Base-by-base conservation (phyloP, 2,329 filamentous ascomycete genomes). In the Diaporthe helianthi region DNA sequence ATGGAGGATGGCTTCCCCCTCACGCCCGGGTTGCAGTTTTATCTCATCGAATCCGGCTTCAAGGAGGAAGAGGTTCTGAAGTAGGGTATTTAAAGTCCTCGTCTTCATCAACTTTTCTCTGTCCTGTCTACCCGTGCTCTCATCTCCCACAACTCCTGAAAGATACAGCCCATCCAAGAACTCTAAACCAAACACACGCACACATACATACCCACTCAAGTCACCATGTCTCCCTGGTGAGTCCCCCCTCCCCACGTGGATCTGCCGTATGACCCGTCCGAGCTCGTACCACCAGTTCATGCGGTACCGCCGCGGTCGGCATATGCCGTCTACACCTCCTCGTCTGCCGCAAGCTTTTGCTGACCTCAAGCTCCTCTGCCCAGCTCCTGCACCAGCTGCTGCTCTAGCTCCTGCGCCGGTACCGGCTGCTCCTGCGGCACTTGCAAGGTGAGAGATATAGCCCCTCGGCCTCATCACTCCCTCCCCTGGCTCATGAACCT, bases 351-450 rank as follows among this genome's bases (percentile, higher is more conserved):
- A 22, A 13, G 54, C n/a, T 46, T 46, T 29, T 64, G 63, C 69
- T 69, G 41, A 70, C 54, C 47, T 63, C 41, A 24, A 15, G 13
- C 5, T n/a, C 24, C 19, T 55, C 47, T 33, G 24, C 2, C 13
- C 55, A 70, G 70, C 58, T 22, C 65, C 46, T 72, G 68, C 61
- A 68, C 52, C 61, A 38, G 33, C n/a, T 72, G 71, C 71, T 72
- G 68, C 69, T 71, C 66, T 29, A 64, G 70, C 54, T 47, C 64
- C 17, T 72, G 68, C 51, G 44, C 52, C 38, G 63, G 55, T 5
- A 46, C 46, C 44, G 44, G 44, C 65, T 72, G 71, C 54, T 54
- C 24, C 38, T 72, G 71, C 53, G 22, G 65, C 65, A 54, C 65
- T 22, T 72, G 71, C 69, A 70, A 70, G 68, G 71, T 68, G 38